phyloP scores from a whole-genome alignment of 148 eudicot species.

The Linanthus parryae region DNA sequence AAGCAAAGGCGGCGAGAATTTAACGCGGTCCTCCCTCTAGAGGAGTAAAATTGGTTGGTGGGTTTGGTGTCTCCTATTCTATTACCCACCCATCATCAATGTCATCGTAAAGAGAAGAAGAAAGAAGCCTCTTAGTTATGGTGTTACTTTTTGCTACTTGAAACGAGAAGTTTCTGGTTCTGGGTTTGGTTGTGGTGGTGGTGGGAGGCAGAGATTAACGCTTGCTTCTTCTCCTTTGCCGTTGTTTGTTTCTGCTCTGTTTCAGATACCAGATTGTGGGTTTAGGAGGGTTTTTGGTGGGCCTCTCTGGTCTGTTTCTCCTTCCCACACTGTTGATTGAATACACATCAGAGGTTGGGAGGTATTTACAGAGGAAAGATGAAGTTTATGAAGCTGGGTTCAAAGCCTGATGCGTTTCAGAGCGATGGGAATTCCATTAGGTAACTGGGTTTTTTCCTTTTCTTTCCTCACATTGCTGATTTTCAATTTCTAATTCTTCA shows the following conservation, averaged over 20 bases:
- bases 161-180: background rate
- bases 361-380: slow-evolving; percentile 22
- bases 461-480: background rate
- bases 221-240: too few relatives aligned
- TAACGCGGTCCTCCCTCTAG: slow-evolving; percentile 13
- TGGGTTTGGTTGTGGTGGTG: slow-evolving; percentile 10
- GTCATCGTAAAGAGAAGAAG: slow-evolving; percentile 1
- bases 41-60: slow-evolving; percentile 1
- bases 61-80: background rate
- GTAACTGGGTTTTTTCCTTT: slow-evolving; percentile 33
- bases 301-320: background rate
- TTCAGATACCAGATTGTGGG: too few relatives aligned
- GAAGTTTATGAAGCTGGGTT: slow-evolving; percentile 90
- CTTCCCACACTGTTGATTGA: too few relatives aligned
- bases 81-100: slow-evolving; percentile 13
- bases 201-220: too few relatives aligned
- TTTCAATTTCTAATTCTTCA: background rate
- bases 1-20: slow-evolving; percentile 49
- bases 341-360: slow-evolving; percentile 9
- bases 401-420: slow-evolving; percentile 80
- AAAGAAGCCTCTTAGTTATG: background rate
- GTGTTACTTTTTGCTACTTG: background rate
- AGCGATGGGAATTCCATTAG: slow-evolving; percentile 51
- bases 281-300: slow-evolving; percentile 4
- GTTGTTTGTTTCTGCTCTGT: too few relatives aligned